phyloP scores from a whole-genome alignment of 2,329 filamentous ascomycete genomes.

The Chrysosporium queenslandicum region DNA sequence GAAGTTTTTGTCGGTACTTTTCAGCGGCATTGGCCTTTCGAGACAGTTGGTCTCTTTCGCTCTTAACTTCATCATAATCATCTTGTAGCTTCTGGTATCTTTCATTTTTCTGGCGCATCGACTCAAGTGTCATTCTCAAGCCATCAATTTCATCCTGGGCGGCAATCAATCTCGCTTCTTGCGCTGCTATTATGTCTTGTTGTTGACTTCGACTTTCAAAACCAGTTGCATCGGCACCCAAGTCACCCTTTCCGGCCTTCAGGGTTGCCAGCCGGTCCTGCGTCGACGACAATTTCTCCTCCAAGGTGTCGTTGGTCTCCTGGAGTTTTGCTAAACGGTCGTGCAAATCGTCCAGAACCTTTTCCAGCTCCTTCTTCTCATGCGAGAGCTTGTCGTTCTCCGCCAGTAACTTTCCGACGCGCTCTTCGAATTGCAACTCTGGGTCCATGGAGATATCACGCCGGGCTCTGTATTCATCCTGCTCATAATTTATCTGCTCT shows the following conservation, averaged over 20 bases:
- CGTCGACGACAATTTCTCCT: conserved; percentile 37
- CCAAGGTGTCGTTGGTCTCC: conserved; percentile 40
- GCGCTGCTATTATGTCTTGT: conserved; percentile 55
- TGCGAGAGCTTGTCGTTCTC: conserved; percentile 50
- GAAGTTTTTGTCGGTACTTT: conserved; percentile 42
- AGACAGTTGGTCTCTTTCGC: conserved; percentile 37
- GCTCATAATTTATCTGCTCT: conserved; percentile 31
- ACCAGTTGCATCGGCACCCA: conserved; percentile 39
- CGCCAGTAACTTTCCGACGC: conserved; percentile 40
- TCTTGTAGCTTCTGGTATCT: conserved; percentile 40
- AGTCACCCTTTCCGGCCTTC: conserved; percentile 39
- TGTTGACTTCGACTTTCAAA: conserved; percentile 43
- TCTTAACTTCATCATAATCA: conserved; percentile 42
- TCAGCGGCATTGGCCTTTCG: conserved; percentile 42
- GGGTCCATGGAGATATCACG: conserved; percentile 33
- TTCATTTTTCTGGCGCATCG: conserved; percentile 37
- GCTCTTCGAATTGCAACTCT: conserved; percentile 41
- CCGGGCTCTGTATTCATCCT: conserved; percentile 26
- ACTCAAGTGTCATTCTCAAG: conserved; percentile 37
- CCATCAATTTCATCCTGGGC: conserved; percentile 37
- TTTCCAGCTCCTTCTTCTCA: conserved; percentile 42
- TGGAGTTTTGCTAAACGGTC: conserved; percentile 49
- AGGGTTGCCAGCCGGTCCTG: conserved; percentile 45
- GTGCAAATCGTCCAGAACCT: conserved; percentile 45
- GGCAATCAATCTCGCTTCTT: conserved; percentile 57